Evolutionary conservation across 78 protist species (phyloP).

Genomic region (Dictyostelium capitatum): DNA sequence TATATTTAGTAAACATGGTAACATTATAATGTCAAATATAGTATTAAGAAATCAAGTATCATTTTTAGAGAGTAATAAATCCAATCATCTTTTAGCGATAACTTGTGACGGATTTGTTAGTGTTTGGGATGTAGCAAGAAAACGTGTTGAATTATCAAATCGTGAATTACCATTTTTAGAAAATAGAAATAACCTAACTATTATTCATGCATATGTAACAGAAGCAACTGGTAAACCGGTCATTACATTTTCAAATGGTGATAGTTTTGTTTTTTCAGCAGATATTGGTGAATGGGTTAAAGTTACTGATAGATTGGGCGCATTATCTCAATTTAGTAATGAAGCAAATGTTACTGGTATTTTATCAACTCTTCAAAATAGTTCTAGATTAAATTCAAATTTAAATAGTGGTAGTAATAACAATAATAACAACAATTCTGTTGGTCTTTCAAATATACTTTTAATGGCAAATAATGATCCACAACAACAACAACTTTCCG

Average conservation of each 20-base stretch:
- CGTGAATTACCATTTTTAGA: constrained; percentile 57
- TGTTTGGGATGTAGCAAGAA: constrained; percentile 47
- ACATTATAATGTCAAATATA: constrained; percentile 49
- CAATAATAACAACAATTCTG: not conserved
- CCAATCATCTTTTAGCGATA: constrained; percentile 34
- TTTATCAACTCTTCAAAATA: constrained; percentile 44
- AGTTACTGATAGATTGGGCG: constrained; percentile 77
- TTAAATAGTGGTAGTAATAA: not conserved
- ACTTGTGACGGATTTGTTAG: constrained; percentile 63
- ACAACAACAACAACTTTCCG: constrained; percentile 19
- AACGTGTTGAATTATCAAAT: constrained; percentile 19
- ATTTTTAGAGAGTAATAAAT: constrained; percentile 47
- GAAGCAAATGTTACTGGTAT: constrained; percentile 52
- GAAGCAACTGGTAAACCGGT: constrained; percentile 73
- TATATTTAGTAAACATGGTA: constrained; percentile 45
- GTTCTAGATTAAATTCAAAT: not conserved
- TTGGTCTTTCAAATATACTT: constrained; percentile 20
- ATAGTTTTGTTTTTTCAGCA: constrained; percentile 35
- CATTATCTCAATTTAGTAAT: constrained; percentile 57
- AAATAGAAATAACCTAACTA: constrained; percentile 41
- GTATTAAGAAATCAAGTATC: constrained; percentile 58
- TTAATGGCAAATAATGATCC: not conserved
- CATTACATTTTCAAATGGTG: constrained; percentile 59
- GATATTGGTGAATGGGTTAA: constrained; percentile 67
- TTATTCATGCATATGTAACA: constrained; percentile 37